Evolutionary conservation across 768 basidiomycete species (phyloP).

Genomic region (Tricholoma terreum): DNA sequence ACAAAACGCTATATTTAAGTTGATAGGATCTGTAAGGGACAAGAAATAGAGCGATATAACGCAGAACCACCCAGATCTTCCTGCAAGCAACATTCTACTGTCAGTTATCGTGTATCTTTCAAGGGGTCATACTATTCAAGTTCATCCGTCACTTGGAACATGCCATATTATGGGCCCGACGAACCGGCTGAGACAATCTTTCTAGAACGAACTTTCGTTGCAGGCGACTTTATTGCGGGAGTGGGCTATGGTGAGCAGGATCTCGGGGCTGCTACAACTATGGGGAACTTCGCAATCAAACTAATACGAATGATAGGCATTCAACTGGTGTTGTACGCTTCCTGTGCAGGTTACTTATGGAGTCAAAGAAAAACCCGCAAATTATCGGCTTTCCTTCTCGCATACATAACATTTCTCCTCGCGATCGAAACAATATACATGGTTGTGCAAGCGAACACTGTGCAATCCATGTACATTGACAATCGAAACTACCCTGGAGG

Average conservation of each 20-base stretch:
- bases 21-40: too few relatives aligned
- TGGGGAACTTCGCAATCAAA: not conserved
- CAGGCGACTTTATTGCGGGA: conserved; percentile 35
- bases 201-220: conserved; percentile 33
- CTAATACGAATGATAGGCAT: conserved; percentile 18
- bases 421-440: conserved; percentile 32
- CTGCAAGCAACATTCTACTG: too few relatives aligned
- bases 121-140: too few relatives aligned
- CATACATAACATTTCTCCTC: conserved; percentile 29
- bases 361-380: conserved; percentile 19
- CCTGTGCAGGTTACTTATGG: conserved; percentile 32
- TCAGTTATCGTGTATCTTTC: not conserved
- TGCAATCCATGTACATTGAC: conserved; percentile 34
- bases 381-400: conserved; percentile 26
- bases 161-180: conserved; percentile 27
- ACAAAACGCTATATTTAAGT: too few relatives aligned
- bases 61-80: too few relatives aligned
- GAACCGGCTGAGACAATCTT: conserved; percentile 24
- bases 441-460: conserved; percentile 32
- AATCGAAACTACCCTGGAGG: conserved; percentile 33
- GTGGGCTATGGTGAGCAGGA: conserved; percentile 27
- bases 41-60: too few relatives aligned
- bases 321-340: conserved; percentile 28
- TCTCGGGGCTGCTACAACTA: not conserved
- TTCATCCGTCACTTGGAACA: not conserved